phyloP scores from a whole-genome alignment of 768 basidiomycete genomes.

The Tricholoma hemisulphureum region DNA sequence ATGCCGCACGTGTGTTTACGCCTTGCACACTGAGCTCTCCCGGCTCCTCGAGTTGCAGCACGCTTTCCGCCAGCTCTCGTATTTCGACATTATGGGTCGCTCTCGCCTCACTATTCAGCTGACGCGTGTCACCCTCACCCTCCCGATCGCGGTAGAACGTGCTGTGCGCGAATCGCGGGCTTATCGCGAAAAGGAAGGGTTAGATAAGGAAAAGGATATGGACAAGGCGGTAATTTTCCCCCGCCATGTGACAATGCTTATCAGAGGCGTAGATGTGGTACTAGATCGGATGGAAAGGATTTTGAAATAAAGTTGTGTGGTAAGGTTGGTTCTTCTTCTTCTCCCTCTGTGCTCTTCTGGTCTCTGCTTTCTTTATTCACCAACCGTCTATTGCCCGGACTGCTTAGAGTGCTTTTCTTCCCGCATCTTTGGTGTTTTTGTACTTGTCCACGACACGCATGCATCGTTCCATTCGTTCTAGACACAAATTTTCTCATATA shows the following conservation, averaged over 20 bases:
- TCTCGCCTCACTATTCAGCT: constrained; percentile 75
- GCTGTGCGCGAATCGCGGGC: constrained; percentile 54
- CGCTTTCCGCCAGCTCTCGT: constrained; percentile 70
- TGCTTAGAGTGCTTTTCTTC: background rate
- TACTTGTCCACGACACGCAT: background rate
- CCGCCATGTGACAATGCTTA: constrained; percentile 54
- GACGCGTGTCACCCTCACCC: constrained; percentile 69
- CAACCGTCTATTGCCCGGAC: background rate
- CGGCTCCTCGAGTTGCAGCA: constrained; percentile 81
- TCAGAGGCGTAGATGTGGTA: constrained; percentile 59
- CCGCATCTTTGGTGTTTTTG: background rate
- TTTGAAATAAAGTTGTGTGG: constrained; percentile 29
- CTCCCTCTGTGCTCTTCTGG: background rate
- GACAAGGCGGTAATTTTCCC: constrained; percentile 45
- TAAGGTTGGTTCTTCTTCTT: background rate
- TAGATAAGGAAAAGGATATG: background rate
- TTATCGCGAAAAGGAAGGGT: constrained; percentile 10
- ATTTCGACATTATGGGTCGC: constrained; percentile 74
- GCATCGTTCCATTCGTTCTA: background rate
- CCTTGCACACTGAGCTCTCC: constrained; percentile 69
- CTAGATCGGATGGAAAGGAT: constrained; percentile 67
- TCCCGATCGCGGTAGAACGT: constrained; percentile 72
- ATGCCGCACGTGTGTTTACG: constrained; percentile 73
- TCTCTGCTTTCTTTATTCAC: background rate
- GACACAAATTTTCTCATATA: background rate